phyloP scores from a whole-genome alignment of 2,329 filamentous ascomycete genomes.

The Apiospora saccharicola region DNA sequence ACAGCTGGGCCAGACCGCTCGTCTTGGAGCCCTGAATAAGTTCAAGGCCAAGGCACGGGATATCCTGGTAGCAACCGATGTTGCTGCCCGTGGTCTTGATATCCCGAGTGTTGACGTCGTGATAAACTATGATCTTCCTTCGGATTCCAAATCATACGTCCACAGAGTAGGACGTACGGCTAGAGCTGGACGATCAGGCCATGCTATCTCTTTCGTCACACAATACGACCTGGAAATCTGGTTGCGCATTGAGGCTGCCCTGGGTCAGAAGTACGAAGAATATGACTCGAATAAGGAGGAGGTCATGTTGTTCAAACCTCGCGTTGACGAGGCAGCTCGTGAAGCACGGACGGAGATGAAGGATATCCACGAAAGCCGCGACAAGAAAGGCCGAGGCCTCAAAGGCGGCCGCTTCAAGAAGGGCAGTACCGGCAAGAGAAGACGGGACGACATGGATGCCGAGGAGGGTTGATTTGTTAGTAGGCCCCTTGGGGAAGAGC shows the following conservation, averaged over 20 bases:
- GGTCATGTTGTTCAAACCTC: conserved; percentile 79
- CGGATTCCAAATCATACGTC: conserved; percentile 89
- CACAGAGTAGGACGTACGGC: conserved; percentile 90
- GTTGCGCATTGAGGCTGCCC: conserved; percentile 80
- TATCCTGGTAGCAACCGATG: conserved; percentile 91
- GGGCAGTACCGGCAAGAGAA: conserved; percentile 47
- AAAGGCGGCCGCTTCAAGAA: conserved; percentile 55
- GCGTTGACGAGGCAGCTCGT: conserved; percentile 85
- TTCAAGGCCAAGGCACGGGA: conserved; percentile 83
- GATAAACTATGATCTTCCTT: conserved; percentile 84
- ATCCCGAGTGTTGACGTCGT: conserved; percentile 92
- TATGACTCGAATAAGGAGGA: conserved; percentile 79
- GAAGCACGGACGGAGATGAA: conserved; percentile 84
- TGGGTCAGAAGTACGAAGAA: conserved; percentile 74
- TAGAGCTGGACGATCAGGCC: conserved; percentile 83
- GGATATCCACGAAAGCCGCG: conserved; percentile 73
- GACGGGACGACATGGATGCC: conserved; percentile 72
- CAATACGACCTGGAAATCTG: conserved; percentile 81
- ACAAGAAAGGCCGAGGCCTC: conserved; percentile 58
- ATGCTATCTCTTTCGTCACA: conserved; percentile 82
- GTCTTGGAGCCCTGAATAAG: conserved; percentile 87
- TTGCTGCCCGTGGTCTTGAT: conserved; percentile 91
- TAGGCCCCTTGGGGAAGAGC: background rate
- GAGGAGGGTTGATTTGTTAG: conserved; percentile 66
- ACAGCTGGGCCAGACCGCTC: conserved; percentile 85